Conservation (phyloP, 805 yeast species). For the Debaryomyces hansenii region DNA sequence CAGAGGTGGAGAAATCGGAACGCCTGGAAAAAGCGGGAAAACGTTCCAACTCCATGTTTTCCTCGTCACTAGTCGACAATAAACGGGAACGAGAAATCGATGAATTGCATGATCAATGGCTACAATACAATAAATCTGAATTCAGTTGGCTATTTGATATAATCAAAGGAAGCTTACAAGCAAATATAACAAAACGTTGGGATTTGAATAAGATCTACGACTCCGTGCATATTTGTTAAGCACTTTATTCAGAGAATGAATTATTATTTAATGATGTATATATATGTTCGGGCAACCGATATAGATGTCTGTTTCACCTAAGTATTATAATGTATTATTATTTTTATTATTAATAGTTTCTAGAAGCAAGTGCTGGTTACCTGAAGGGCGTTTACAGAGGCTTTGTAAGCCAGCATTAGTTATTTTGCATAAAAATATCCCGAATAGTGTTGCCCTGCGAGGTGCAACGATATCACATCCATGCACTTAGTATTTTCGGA, state of each 20-base stretch:
- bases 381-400: too few species aligned
- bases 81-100: conserved; percentile 15
- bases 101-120: conserved; percentile 18
- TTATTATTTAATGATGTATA: too few species aligned
- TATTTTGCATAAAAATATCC: too few species aligned
- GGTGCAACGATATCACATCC: too few species aligned
- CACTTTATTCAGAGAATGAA: too few species aligned
- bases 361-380: too few species aligned
- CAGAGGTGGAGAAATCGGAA: conserved; percentile 4
- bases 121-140: conserved; percentile 16
- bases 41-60: background rate
- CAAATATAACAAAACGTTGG: conserved; percentile 53
- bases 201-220: conserved; percentile 40
- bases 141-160: conserved; percentile 32
- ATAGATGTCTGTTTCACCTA: too few species aligned
- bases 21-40: conserved; percentile 2
- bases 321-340: too few species aligned
- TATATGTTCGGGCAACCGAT: too few species aligned
- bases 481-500: background rate
- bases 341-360: too few species aligned
- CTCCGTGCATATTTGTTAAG: background rate
- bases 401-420: too few species aligned
- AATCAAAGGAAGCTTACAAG: conserved; percentile 54
- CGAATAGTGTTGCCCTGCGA: too few species aligned
- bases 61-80: conserved; percentile 13